Evolutionary conservation across 305 asterid genomes (phyloP).

Genomic region (Euphrasia arctica): DNA sequence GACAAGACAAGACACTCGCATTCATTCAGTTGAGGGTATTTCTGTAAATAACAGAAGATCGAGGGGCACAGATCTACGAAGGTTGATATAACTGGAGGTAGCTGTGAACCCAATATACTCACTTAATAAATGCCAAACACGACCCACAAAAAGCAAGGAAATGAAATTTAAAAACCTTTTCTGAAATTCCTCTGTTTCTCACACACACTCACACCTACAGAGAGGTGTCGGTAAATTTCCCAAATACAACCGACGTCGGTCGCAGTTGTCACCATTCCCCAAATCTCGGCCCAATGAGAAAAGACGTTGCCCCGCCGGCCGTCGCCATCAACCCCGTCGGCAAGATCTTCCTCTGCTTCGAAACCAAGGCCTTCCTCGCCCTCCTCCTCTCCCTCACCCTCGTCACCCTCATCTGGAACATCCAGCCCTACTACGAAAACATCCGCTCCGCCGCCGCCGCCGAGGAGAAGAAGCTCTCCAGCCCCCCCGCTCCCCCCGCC

Average conservation of each 20-base stretch:
- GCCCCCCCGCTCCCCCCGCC: slow-evolving; percentile 14
- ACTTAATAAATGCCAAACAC: no score
- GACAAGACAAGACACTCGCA: background rate
- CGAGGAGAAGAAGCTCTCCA: slow-evolving; percentile 30
- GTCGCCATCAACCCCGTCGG: slow-evolving; percentile 1
- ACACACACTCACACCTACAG: background rate
- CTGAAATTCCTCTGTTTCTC: background rate
- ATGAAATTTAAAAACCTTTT: background rate
- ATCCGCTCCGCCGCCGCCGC: slow-evolving; percentile 24
- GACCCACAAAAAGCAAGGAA: background rate
- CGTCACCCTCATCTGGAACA: slow-evolving; percentile 45
- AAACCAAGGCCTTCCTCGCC: slow-evolving; percentile 55
- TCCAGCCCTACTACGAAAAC: slow-evolving; percentile 57
- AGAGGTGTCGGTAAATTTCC: background rate
- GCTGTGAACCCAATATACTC: background rate
- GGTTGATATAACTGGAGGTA: background rate
- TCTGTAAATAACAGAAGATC: background rate
- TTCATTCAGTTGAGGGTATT: background rate
- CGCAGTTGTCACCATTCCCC: background rate
- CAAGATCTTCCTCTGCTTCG: slow-evolving; percentile 2
- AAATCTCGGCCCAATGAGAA: background rate
- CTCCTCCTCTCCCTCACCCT: slow-evolving; percentile 49
- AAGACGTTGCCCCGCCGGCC: background rate
- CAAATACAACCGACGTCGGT: background rate
- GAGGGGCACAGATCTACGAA: background rate